Evolutionary conservation across 495 filamentous ascomycete species (phyloP), one percentile per base, ranked within the genome.

Genomic region (Xylaria scruposa): DNA sequence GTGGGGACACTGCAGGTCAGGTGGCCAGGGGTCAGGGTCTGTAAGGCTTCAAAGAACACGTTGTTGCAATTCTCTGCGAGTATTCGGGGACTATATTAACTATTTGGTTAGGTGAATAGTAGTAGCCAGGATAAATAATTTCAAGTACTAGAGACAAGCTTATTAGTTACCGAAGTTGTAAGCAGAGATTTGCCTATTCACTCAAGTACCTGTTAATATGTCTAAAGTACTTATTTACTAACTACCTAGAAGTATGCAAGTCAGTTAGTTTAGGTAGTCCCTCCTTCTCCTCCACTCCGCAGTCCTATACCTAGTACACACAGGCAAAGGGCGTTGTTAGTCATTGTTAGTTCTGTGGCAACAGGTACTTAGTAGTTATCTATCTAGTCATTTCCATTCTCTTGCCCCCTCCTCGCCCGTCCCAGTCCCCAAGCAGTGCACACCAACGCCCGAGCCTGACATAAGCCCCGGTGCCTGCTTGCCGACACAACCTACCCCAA

Each of bases 41-140:
- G 56, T 26, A 59, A 4, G 61, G n/a, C 65, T 59, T 26, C 42
- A 78, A 72, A 78, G 75, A 78, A 78, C 77, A 78, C 77, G 77
- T 78, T 78, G 77, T 75, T 59, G 53, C 36, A 70, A 70, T 54
- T 56, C 67, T 26, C 21, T 17, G 1, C 47, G 8, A 38, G 6
- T 38, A 38, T 38, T 24, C 19, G 42, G 15, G 17, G 19, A 62
- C 24, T 19, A 1, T 19, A 47, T 49, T 19, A 49, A 49, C 7
- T 49, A 49, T 17, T 17, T 49, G 17, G 46, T 17, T 49, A 49
- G 46, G 46, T 49, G 6, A 1, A 21, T 46, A 46, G 42, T 38
- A 38, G 42, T 46, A 13, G 42, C 13, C 13, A 46, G 42, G 13
- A 3, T 46, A 17, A 9, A 44, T 8, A 44, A 17, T 46, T 17